These are phyloP conservation scores for Petrea volubilis DNA, from an alignment of 257 asterid species.

Conservation along the genomic window DNA sequence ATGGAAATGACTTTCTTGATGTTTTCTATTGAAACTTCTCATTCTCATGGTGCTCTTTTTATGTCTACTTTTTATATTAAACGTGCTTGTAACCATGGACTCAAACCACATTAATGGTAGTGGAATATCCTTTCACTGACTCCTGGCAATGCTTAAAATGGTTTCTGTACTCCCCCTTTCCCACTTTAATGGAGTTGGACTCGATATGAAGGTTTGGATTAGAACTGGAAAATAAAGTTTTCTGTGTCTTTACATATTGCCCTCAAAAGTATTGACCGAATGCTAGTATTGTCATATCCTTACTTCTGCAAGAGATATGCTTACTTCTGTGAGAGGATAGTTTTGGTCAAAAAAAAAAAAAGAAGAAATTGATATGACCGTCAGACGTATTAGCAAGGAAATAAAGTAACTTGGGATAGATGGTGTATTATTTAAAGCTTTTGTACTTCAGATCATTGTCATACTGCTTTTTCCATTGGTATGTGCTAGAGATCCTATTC, in stretches of 20 bases:
- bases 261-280: not conserved
- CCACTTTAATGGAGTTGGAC: not conserved
- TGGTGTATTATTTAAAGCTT: not conserved
- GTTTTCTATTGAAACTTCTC: not conserved
- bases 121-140: conserved; percentile 11
- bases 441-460: not conserved
- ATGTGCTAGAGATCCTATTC: not conserved
- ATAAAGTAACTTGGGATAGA: not conserved
- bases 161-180: not conserved
- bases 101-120: not conserved
- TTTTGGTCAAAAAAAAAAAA: no score
- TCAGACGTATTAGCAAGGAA: not conserved
- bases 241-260: not conserved
- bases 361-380: no score
- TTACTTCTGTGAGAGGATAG: not conserved
- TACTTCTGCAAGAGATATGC: not conserved
- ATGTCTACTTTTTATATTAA: not conserved
- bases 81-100: not conserved
- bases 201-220: not conserved
- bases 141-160: conserved; percentile 1
- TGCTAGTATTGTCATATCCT: not conserved
- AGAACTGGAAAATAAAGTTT: not conserved
- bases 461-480: not conserved
- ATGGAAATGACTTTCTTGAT: conserved; percentile 1
- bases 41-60: not conserved